These are phyloP conservation scores for Massarina eburnea DNA, from an alignment of 2,329 filamentous ascomycete genomes.

Conservation along the genomic window DNA sequence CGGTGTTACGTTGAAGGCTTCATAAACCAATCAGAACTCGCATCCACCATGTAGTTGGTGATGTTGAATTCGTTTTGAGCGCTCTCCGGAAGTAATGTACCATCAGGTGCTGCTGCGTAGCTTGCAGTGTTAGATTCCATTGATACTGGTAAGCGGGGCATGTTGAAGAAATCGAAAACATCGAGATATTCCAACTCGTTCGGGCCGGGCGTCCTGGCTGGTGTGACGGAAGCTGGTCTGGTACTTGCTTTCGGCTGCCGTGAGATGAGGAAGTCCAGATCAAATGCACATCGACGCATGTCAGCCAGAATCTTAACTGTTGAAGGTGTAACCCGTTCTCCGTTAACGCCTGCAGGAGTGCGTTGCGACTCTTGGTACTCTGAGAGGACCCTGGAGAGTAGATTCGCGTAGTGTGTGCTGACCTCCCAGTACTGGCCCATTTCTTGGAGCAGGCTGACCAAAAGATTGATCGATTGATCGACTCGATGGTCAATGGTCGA, in stretches of 20 bases:
- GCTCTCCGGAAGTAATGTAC: conserved; percentile 28
- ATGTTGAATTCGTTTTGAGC: conserved; percentile 70
- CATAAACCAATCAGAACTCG: conserved; percentile 72
- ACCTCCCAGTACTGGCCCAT: conserved; percentile 87
- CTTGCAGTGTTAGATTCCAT: conserved; percentile 30
- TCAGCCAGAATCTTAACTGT: conserved; percentile 86
- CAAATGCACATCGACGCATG: conserved; percentile 88
- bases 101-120: conserved; percentile 29
- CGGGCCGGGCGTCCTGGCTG: conserved; percentile 69
- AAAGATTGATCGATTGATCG: conserved; percentile 75
- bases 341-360: conserved; percentile 56
- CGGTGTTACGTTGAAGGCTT: background rate
- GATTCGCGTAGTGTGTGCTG: conserved; percentile 75
- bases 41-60: conserved; percentile 75
- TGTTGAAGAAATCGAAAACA: conserved; percentile 93
- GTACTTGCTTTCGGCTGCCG: conserved; percentile 62
- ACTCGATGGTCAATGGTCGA: conserved; percentile 85
- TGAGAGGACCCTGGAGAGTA: conserved; percentile 80
- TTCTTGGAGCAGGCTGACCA: conserved; percentile 77
- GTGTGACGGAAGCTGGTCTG: conserved; percentile 50
- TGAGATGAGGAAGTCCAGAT: conserved; percentile 86
- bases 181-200: conserved; percentile 90
- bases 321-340: conserved; percentile 74
- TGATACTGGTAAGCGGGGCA: conserved; percentile 67
- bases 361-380: conserved; percentile 80